phyloP scores from a whole-genome alignment of 495 filamentous ascomycete species.

The Mycothermus thermophilus region DNA sequence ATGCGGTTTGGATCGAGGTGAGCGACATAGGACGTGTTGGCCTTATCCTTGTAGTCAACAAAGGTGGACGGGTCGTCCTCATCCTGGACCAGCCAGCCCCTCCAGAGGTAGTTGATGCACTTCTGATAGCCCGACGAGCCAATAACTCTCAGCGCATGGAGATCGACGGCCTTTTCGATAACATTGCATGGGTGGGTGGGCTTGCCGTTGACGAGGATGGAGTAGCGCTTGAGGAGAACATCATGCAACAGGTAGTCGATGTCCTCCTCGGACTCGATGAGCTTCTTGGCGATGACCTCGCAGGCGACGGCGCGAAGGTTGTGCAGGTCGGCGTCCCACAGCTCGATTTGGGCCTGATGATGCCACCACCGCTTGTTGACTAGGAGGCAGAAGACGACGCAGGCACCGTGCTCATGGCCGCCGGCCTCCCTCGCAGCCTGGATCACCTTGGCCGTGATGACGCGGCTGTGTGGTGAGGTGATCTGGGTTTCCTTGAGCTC shows the following conservation, averaged over 20 bases:
- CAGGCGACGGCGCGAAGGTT: slow-evolving; percentile 66
- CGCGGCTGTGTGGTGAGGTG: slow-evolving; percentile 62
- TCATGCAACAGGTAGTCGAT: slow-evolving; percentile 61
- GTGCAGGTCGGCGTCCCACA: slow-evolving; percentile 85
- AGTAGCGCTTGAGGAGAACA: slow-evolving; percentile 83
- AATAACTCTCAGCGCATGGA: slow-evolving; percentile 78
- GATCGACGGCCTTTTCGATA: slow-evolving; percentile 80
- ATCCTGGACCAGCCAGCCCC: slow-evolving; percentile 90
- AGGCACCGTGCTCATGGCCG: slow-evolving; percentile 56
- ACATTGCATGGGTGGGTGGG: slow-evolving; percentile 68
- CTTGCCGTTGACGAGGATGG: slow-evolving; percentile 56
- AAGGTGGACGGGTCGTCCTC: slow-evolving; percentile 77
- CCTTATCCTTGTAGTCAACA: slow-evolving; percentile 65
- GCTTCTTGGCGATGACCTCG: slow-evolving; percentile 85
- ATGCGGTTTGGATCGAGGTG: slow-evolving; percentile 92
- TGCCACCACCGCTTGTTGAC: slow-evolving; percentile 88
- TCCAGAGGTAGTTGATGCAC: slow-evolving; percentile 84
- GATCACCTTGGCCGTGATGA: slow-evolving; percentile 71
- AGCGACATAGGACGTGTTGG: slow-evolving; percentile 54
- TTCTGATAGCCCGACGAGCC: slow-evolving; percentile 87
- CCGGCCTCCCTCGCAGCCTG: slow-evolving; percentile 68
- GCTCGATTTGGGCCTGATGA: slow-evolving; percentile 61
- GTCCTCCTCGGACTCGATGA: slow-evolving; percentile 77
- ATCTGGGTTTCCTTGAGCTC: slow-evolving; percentile 62
- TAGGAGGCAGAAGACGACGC: slow-evolving; percentile 71